Evolutionary conservation across 208 protist species (phyloP), one percentile per base, ranked within the genome.

Genomic region (Trypanosoma congolense): DNA sequence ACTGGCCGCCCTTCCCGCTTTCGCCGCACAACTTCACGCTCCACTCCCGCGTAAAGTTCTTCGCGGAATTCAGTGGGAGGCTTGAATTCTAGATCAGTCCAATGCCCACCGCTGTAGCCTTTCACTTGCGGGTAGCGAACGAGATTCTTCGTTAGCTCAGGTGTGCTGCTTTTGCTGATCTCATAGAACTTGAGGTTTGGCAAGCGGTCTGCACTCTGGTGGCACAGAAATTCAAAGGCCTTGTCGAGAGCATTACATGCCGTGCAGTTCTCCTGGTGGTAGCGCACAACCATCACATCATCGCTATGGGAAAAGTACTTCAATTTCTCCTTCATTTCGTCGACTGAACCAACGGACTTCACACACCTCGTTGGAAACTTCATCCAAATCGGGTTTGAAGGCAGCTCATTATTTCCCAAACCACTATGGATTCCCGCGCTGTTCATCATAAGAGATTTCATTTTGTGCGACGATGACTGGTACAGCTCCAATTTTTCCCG

Each of bases 41-140:
- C 75, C 1, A 92, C 67, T 3, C 73, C 65, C 14, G 53, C 41
- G 70, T 92, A 89, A 21, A 87, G 55, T 50, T 86, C 71, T 36
- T 92, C 79, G 36, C 85, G 75, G 48, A 78, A 92, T 14, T 62
- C 76, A 0, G 72, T 59, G 0, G 81, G 80, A 1, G 85, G 85
- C 69, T 92, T 92, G 62, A 89, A 92, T 52, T 92, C 81, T 18
- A 92, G 63, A 73, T 88, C 80, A n/a, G 64, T 75, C 81, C 80
- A 92, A 63, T 83, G 73, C 2, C 85, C 85, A 6, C 79, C 77
- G 47, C 73, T 86, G 70, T 75, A 89, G 8, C 70, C 85, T 42
- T 92, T 92, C 43, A 92, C 74, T 65, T 92, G 85, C n/a, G 85
- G 85, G 41, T 71, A 92, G 26, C 85, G 85, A 41, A 92, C 79